Evolutionary conservation across 495 filamentous ascomycete genomes (phyloP).

Genomic region (Acidiella bohemica): DNA sequence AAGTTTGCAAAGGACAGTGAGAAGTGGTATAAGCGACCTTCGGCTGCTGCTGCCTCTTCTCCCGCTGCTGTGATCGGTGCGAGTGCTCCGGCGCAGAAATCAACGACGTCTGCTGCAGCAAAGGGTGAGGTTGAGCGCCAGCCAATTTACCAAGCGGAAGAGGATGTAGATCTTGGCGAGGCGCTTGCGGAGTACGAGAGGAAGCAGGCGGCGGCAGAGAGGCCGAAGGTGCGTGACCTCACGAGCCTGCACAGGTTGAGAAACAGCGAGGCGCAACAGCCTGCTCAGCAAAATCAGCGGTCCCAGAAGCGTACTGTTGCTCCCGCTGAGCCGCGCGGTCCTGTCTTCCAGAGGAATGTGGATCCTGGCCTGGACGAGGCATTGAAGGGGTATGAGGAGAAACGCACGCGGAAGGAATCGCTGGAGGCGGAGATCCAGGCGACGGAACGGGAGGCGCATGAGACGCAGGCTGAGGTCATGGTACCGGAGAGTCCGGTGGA

Average conservation of each 20-base stretch:
- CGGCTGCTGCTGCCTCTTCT: conserved; percentile 22
- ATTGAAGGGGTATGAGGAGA: conserved; percentile 6
- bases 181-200: conserved; percentile 16
- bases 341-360: too few species aligned
- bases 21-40: conserved; percentile 28
- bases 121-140: conserved; percentile 13
- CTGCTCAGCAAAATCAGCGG: too few species aligned
- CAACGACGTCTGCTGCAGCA: background rate
- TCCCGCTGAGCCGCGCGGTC: too few species aligned
- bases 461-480: conserved; percentile 3
- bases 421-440: conserved; percentile 9
- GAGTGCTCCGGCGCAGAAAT: background rate
- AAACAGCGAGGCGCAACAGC: too few species aligned
- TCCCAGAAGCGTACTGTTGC: too few species aligned
- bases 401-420: background rate
- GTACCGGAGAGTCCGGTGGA: conserved; percentile 1
- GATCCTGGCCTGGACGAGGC: too few species aligned
- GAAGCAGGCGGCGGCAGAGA: background rate
- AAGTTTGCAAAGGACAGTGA: conserved; percentile 21
- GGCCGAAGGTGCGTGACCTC: too few species aligned
- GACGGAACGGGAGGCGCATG: conserved; percentile 10
- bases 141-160: too few species aligned
- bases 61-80: too few species aligned
- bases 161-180: conserved; percentile 18
- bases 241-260: too few species aligned